Percentiles rank a stretch among this genome's conserved stretches.
Evolutionary conservation across 495 filamentous ascomycete species (phyloP).

Genomic region (Aspergillus avenaceus): DNA sequence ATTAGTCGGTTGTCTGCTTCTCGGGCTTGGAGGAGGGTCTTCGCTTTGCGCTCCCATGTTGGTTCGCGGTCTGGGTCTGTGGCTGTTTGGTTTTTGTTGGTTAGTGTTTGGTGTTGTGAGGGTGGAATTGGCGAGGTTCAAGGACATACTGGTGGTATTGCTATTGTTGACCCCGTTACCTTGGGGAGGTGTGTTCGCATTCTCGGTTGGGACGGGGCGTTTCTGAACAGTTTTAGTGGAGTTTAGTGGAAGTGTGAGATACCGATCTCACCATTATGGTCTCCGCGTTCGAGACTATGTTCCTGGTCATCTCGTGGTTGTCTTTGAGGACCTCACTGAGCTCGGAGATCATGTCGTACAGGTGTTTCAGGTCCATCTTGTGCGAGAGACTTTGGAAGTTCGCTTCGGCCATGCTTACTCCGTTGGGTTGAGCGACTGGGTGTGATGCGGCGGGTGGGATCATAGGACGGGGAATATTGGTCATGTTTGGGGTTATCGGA

Average conservation of each 20-base stretch:
- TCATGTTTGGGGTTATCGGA: conserved; percentile 28
- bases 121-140: too few species aligned
- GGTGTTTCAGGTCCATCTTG: conserved; percentile 81
- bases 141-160: too few species aligned
- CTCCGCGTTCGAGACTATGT: conserved; percentile 65
- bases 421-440: conserved; percentile 47
- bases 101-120: too few species aligned
- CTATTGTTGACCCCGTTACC: too few species aligned
- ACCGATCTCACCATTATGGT: conserved; percentile 49
- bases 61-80: conserved; percentile 51
- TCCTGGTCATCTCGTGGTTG: conserved; percentile 71
- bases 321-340: conserved; percentile 70
- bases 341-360: conserved; percentile 79
- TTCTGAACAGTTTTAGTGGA: background rate
- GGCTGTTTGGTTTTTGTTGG: background rate
- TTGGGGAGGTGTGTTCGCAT: too few species aligned
- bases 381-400: conserved; percentile 61
- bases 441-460: conserved; percentile 33
- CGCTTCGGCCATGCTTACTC: conserved; percentile 54
- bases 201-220: too few species aligned
- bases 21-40: conserved; percentile 42
- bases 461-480: conserved; percentile 34
- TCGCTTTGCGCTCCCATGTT: conserved; percentile 45
- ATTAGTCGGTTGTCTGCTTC: conserved; percentile 48
- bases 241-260: background rate